Evolutionary conservation across 225 moss, liverwort and hornwort genomes (phyloP).

Genomic region (Polytrichum formosum): DNA sequence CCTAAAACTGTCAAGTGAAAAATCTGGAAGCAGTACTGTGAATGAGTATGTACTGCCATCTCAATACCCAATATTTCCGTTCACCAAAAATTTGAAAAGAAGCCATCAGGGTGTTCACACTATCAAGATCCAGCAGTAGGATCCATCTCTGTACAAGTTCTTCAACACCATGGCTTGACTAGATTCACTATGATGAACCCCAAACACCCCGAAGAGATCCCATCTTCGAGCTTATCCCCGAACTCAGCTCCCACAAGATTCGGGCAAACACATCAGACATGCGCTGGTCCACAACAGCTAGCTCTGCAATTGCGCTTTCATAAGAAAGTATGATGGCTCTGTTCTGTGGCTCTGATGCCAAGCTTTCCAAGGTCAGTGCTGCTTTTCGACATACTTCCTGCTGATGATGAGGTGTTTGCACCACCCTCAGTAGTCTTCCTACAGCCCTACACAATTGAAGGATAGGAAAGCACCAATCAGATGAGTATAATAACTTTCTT

Average conservation of each 20-base stretch:
- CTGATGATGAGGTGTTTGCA: slow-evolving; percentile 60
- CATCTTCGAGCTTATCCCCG: slow-evolving; percentile 74
- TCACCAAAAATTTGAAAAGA: no score
- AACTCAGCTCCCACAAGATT: slow-evolving; percentile 92
- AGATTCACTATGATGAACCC: slow-evolving; percentile 63
- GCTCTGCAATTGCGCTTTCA: slow-evolving; percentile 76
- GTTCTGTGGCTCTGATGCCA: slow-evolving; percentile 95
- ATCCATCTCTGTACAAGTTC: slow-evolving; percentile 10
- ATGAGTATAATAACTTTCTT: no score
- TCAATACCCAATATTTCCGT: no score
- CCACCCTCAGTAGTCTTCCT: slow-evolving; percentile 64
- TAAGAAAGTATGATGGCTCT: slow-evolving; percentile 68
- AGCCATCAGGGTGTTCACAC: no score
- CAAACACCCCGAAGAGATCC: slow-evolving; percentile 87
- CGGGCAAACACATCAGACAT: slow-evolving; percentile 93
- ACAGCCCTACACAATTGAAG: slow-evolving; percentile 51
- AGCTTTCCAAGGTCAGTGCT: slow-evolving; percentile 79
- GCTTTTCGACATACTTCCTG: slow-evolving; percentile 85
- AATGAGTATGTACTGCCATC: no score
- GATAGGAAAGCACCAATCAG: no score
- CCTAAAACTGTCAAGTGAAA: no score
- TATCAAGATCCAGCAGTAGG: neutral
- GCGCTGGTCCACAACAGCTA: slow-evolving; percentile 72
- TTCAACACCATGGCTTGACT: neutral
- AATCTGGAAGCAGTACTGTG: no score